Evolutionary conservation across 139 green algal species (phyloP).

Genomic region (Deuterostichococcus epilithicus): DNA sequence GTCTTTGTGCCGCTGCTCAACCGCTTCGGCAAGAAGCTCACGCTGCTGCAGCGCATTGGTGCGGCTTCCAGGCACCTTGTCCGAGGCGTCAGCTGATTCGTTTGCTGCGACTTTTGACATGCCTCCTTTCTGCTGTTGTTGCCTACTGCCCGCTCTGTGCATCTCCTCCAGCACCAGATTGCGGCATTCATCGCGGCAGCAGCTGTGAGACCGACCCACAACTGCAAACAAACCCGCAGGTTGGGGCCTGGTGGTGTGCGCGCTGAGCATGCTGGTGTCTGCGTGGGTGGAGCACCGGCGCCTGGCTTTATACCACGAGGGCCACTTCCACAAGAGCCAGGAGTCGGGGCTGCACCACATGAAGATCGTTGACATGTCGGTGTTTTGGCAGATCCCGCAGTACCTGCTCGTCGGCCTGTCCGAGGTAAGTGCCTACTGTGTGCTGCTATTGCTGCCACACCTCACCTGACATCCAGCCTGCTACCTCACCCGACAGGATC

Average conservation of each 20-base stretch:
- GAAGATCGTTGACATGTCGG: conserved; percentile 33
- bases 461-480: no score
- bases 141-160: no score
- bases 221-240: no score
- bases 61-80: not conserved
- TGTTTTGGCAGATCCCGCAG: conserved; percentile 75
- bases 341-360: not conserved
- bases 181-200: not conserved
- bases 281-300: conserved; percentile 65
- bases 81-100: not conserved
- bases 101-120: no score
- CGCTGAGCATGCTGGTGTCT: conserved; percentile 69
- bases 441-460: no score
- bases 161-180: not conserved
- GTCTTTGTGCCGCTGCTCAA: conserved; percentile 61
- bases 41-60: conserved; percentile 78
- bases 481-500: no score
- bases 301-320: conserved; percentile 40
- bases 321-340: conserved; percentile 11
- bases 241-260: conserved; percentile 73
- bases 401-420: conserved; percentile 80
- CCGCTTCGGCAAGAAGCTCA: conserved; percentile 44
- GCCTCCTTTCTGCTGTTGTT: not conserved
- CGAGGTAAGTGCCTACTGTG: no score
- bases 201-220: no score